These are phyloP conservation scores for Nosema muscidifuracis DNA, from an alignment of 371 early-diverging fungal species.

Conservation along the genomic window DNA sequence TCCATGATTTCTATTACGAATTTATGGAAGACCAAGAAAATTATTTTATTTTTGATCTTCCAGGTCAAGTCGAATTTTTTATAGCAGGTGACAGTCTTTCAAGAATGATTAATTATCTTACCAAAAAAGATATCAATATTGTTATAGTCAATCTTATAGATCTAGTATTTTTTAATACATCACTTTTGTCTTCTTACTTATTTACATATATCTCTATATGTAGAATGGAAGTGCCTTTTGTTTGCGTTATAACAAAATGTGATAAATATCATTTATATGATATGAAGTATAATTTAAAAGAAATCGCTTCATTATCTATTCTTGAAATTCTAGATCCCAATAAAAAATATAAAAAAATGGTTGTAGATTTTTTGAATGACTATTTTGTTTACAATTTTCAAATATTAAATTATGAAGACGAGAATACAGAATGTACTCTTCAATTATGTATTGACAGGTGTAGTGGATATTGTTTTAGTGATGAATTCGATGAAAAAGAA, in stretches of 20 bases:
- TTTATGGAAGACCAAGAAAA: conserved; percentile 15
- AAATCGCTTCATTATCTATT: not conserved
- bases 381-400: conserved; percentile 35
- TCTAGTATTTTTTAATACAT: conserved; percentile 31
- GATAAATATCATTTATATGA: conserved; percentile 30
- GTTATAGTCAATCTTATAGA: conserved; percentile 41
- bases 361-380: not conserved
- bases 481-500: conserved; percentile 16
- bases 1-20: conserved; percentile 29
- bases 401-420: conserved; percentile 42
- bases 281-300: conserved; percentile 5
- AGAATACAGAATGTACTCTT: conserved; percentile 20
- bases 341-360: conserved; percentile 4
- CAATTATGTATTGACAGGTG: conserved; percentile 41
- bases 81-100: conserved; percentile 14
- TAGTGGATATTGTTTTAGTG: conserved; percentile 39
- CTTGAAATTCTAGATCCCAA: conserved; percentile 6
- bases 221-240: conserved; percentile 32
- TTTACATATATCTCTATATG: conserved; percentile 23
- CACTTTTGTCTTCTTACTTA: conserved; percentile 43
- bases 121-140: conserved; percentile 24
- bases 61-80: conserved; percentile 53
- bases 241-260: conserved; percentile 46
- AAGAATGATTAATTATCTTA: conserved; percentile 11
- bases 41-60: conserved; percentile 47